Evolutionary conservation across 2,329 filamentous ascomycete species (phyloP).

Genomic region (Rhinocladiella similis): DNA sequence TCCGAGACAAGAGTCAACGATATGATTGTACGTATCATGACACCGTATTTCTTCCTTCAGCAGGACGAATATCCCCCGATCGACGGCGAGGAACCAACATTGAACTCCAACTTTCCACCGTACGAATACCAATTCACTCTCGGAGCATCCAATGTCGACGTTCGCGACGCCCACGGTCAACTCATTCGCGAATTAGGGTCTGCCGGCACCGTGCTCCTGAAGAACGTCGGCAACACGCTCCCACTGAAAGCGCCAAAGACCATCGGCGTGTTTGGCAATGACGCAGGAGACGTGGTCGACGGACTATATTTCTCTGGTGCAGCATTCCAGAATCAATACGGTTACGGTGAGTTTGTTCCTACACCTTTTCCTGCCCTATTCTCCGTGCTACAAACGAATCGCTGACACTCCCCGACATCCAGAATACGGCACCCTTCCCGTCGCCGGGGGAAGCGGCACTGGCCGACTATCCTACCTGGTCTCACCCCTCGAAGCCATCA

Average conservation of each 20-base stretch:
- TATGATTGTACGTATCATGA: slow-evolving; percentile 49
- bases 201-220: slow-evolving; percentile 57
- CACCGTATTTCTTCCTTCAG: slow-evolving; percentile 46
- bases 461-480: slow-evolving; percentile 34
- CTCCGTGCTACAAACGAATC: too few relatives aligned
- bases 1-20: slow-evolving; percentile 44
- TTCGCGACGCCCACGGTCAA: slow-evolving; percentile 44
- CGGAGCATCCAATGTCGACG: slow-evolving; percentile 39
- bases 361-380: background rate
- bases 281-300: slow-evolving; percentile 35
- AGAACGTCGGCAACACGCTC: slow-evolving; percentile 52
- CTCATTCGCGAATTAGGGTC: slow-evolving; percentile 53
- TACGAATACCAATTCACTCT: slow-evolving; percentile 17
- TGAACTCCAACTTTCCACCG: slow-evolving; percentile 14
- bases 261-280: slow-evolving; percentile 52
- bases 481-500: slow-evolving; percentile 34
- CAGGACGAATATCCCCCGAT: slow-evolving; percentile 38
- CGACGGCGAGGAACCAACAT: slow-evolving; percentile 19
- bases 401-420: background rate
- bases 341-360: slow-evolving; percentile 29
- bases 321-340: slow-evolving; percentile 9
- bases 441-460: slow-evolving; percentile 34
- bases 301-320: slow-evolving; percentile 18
- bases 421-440: slow-evolving; percentile 26
- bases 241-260: slow-evolving; percentile 50